Percentiles rank a stretch among this genome's conserved stretches.
Evolutionary conservation across 2,329 filamentous ascomycete genomes (phyloP).

Genomic region (Paramyrothecium roridum): DNA sequence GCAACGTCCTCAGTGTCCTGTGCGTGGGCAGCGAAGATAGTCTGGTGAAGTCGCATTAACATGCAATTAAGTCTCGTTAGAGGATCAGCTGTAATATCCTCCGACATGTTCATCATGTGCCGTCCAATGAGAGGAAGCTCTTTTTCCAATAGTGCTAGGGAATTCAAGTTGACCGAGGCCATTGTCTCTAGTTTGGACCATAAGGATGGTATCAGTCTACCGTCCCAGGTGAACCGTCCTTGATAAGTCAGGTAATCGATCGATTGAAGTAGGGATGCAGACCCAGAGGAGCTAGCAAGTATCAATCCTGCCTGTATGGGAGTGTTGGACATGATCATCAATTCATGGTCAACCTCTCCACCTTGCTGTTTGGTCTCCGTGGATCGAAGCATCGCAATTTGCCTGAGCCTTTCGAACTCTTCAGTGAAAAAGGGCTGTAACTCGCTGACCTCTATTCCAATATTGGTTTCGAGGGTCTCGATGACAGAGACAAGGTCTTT

Average conservation of each 20-base stretch:
- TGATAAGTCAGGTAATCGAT: conserved; percentile 44
- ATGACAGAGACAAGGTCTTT: conserved; percentile 49
- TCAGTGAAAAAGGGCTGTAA: conserved; percentile 47
- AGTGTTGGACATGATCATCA: conserved; percentile 45
- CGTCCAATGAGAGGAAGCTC: conserved; percentile 62
- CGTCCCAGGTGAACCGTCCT: conserved; percentile 34
- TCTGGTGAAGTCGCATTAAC: conserved; percentile 42
- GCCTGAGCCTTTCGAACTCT: conserved; percentile 56
- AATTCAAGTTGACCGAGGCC: conserved; percentile 52
- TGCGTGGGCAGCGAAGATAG: conserved; percentile 37
- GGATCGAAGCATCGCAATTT: conserved; percentile 43
- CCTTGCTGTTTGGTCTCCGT: neutral
- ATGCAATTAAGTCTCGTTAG: conserved; percentile 44
- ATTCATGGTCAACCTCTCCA: conserved; percentile 25
- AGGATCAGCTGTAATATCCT: conserved; percentile 47
- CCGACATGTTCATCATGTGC: conserved; percentile 47
- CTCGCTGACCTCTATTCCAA: conserved; percentile 36
- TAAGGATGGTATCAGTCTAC: conserved; percentile 40
- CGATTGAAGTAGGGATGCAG: conserved; percentile 40
- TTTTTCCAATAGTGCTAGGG: conserved; percentile 60
- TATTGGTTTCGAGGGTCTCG: conserved; percentile 43
- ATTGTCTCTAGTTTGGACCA: conserved; percentile 52
- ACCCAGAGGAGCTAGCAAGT: conserved; percentile 26
- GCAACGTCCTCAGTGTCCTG: conserved; percentile 23
- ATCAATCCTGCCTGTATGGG: conserved; percentile 29